A percentile compares a stretch with the other conserved stretches of the same genome.
phyloP scores from a whole-genome alignment of 768 basidiomycete species.

The Suillus hirtellus region DNA sequence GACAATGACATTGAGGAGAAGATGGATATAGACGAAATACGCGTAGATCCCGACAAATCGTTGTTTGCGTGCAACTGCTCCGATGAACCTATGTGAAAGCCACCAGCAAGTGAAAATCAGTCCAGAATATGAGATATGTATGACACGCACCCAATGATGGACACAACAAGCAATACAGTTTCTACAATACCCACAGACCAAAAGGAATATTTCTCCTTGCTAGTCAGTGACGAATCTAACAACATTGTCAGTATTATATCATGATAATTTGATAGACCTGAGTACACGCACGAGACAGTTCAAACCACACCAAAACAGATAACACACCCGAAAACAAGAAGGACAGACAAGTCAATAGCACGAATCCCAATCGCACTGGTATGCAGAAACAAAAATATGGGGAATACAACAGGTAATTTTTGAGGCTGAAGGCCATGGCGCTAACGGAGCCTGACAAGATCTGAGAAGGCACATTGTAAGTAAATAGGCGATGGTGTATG shows the following conservation, averaged over 20 bases:
- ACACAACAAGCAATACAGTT: slow-evolving; percentile 51
- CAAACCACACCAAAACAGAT: slow-evolving; percentile 60
- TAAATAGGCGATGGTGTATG: background rate
- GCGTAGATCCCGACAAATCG: slow-evolving; percentile 56
- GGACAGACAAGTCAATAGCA: slow-evolving; percentile 52
- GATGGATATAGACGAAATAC: slow-evolving; percentile 57
- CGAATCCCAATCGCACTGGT: slow-evolving; percentile 62
- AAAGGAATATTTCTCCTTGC: slow-evolving; percentile 42
- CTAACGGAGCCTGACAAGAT: background rate
- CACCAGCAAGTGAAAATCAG: background rate
- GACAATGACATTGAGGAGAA: slow-evolving; percentile 53
- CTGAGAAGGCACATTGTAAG: background rate
- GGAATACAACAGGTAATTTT: slow-evolving; percentile 49
- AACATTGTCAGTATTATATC: background rate
- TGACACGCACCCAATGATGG: slow-evolving; percentile 52
- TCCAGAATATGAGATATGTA: slow-evolving; percentile 3
- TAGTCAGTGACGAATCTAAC: slow-evolving; percentile 34
- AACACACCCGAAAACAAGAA: slow-evolving; percentile 56
- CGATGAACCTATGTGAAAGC: slow-evolving; percentile 40
- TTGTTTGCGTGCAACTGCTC: slow-evolving; percentile 64
- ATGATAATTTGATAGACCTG: slow-evolving; percentile 5
- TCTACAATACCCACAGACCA: slow-evolving; percentile 54
- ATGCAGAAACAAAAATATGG: slow-evolving; percentile 62
- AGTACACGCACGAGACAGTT: slow-evolving; percentile 51
- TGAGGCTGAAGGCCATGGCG: slow-evolving; percentile 45